A percentile compares a stretch with the other conserved stretches of the same genome.
phyloP scores from a whole-genome alignment of 164 flowering plant genomes.

The Annona squamosa region DNA sequence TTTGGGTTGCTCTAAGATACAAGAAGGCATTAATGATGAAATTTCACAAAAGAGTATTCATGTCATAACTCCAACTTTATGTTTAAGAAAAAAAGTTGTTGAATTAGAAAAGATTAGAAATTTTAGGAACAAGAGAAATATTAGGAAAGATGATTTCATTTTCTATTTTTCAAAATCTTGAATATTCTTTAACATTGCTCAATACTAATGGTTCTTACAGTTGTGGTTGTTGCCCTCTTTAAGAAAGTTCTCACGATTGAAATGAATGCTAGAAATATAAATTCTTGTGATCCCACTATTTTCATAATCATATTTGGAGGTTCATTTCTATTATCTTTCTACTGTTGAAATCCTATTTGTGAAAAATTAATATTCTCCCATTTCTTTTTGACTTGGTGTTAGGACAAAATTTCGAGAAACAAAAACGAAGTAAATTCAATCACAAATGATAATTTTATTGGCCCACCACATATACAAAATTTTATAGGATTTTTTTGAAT shows the following conservation, averaged over 20 bases:
- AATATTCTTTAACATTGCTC: conserved; percentile 64
- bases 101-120: conserved; percentile 34
- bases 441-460: no score
- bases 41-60: no score
- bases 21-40: no score
- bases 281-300: background rate
- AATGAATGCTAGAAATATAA: background rate
- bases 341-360: background rate
- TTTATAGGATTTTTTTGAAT: no score
- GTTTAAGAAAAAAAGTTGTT: conserved; percentile 45
- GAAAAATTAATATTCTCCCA: no score
- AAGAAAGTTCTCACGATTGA: conserved; percentile 88
- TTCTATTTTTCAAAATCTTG: conserved; percentile 60
- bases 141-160: conserved; percentile 39
- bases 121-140: conserved; percentile 22
- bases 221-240: conserved; percentile 57
- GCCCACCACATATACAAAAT: no score
- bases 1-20: no score
- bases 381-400: no score
- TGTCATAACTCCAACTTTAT: conserved; percentile 12
- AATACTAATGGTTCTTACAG: conserved; percentile 65
- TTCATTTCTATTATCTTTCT: background rate
- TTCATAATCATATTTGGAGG: background rate
- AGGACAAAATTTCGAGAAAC: no score
- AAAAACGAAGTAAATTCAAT: no score